Evolutionary conservation across 1,284 basidiomycete species (phyloP), one percentile per base, ranked within the genome.

Genomic region (Dichomitus squalens): DNA sequence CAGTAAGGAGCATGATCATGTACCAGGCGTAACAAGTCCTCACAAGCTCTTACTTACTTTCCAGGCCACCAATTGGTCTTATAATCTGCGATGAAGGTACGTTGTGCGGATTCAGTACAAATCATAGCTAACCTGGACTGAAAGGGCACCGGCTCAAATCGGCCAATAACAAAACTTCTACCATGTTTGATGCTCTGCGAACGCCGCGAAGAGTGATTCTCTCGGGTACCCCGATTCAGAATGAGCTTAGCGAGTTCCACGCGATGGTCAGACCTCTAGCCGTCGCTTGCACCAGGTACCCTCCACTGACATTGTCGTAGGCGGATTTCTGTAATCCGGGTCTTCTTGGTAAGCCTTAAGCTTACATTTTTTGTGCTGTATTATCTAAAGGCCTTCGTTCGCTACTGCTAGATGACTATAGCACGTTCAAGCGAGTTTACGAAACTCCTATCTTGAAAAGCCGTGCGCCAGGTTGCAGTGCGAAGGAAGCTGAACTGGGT

Each of bases 191-290:
- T 60, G 82, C 84, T 14, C 77, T 99, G 36, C 79, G 78, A 52
- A 94, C 92, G 1, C 81, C 81, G 4, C 79, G 92, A 23, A 79
- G 93, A 41, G 82, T 95, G 58, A 96, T 99, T 51, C 79, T 99
- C 3, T 96, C 96, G 0, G 97, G 97, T 18, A 99, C 97, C 2
- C 97, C 97, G 0, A 94, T 99, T 44, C 94, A 99, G 73, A 99
- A 99, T 72, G 94, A 98, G 70, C 78, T 99, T 18, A 82, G 90
- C 56, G 97, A 99, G 72, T 97, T 97, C 69, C 96, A 96, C 74
- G 85, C 95, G 4, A 98, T 98, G 95, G 93, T 93, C 57, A 52
- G 79, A 64, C 34, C n/a, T 16, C 21, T 27, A 14, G 47, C 29
- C 23, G 23, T n/a, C 23, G 31, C 20, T 48, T 41, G 31, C 34